These are phyloP conservation scores for Mrakia blollopis DNA, from an alignment of 768 basidiomycete species.

Conservation along the genomic window DNA sequence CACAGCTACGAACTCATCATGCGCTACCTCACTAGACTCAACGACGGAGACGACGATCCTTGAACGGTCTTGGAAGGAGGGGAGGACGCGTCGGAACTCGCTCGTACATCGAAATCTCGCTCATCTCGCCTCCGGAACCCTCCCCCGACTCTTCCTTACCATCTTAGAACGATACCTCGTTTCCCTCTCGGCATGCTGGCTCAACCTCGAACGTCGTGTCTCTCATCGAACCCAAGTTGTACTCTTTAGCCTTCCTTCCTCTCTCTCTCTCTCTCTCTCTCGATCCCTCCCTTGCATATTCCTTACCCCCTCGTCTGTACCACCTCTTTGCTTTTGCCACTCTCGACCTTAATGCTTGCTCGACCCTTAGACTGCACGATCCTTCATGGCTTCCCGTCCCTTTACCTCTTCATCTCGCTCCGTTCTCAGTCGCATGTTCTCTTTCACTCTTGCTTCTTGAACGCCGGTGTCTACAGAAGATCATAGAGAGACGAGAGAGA, in stretches of 20 bases:
- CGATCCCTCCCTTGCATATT: background rate
- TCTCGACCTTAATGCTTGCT: conserved; percentile 6
- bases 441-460: background rate
- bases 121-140: background rate
- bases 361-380: conserved; percentile 13
- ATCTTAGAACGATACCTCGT: background rate
- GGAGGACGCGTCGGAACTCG: background rate
- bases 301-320: background rate
- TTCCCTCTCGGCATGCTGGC: background rate
- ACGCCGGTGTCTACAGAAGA: background rate
- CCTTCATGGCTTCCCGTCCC: background rate
- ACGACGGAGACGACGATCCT: background rate
- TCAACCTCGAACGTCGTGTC: background rate
- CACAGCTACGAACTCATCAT: conserved; percentile 14
- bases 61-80: no score
- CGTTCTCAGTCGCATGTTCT: no score
- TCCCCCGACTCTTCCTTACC: background rate
- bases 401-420: background rate
- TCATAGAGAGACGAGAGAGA: background rate
- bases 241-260: background rate
- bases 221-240: background rate
- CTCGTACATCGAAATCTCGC: background rate
- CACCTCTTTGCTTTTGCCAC: no score
- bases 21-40: conserved; percentile 9
- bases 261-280: background rate